Percentiles rank a stretch among this genome's conserved stretches.
Evolutionary conservation across 305 asterid species (phyloP).

Genomic region (Solanum aculeatissimum): DNA sequence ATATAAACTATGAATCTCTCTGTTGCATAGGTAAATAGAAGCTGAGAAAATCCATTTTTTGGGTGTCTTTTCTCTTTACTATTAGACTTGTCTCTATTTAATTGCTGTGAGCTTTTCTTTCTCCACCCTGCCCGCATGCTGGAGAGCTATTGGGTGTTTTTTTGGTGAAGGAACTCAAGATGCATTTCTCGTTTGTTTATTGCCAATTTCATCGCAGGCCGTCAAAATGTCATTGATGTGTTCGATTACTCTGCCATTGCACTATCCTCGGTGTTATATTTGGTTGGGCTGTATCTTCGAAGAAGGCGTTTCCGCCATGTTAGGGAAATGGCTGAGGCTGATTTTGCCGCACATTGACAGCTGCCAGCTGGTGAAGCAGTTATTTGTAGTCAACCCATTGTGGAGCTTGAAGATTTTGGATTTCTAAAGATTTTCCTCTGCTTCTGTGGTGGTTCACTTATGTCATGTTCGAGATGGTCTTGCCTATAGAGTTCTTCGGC

Average conservation of each 20-base stretch:
- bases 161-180: background rate
- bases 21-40: background rate
- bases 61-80: background rate
- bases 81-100: background rate
- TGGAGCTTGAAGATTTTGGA: background rate
- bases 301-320: slow-evolving; percentile 38
- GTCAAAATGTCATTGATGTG: slow-evolving; percentile 27
- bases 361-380: background rate
- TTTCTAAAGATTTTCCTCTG: background rate
- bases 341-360: slow-evolving; percentile 1
- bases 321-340: slow-evolving; percentile 32
- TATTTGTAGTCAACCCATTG: background rate
- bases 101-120: background rate
- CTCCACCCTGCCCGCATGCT: background rate
- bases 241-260: slow-evolving; percentile 47
- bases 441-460: background rate
- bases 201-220: slow-evolving; percentile 30
- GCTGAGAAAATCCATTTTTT: background rate
- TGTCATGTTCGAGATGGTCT: background rate
- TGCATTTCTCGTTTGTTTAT: background rate
- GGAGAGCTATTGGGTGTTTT: background rate
- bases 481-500: background rate
- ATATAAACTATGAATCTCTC: background rate
- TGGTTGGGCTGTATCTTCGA: slow-evolving; percentile 35
- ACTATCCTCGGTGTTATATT: slow-evolving; percentile 35